Evolutionary conservation across 1,284 basidiomycete species (phyloP), one percentile per base, ranked within the genome.

Genomic region (Chalciporus sp.): DNA sequence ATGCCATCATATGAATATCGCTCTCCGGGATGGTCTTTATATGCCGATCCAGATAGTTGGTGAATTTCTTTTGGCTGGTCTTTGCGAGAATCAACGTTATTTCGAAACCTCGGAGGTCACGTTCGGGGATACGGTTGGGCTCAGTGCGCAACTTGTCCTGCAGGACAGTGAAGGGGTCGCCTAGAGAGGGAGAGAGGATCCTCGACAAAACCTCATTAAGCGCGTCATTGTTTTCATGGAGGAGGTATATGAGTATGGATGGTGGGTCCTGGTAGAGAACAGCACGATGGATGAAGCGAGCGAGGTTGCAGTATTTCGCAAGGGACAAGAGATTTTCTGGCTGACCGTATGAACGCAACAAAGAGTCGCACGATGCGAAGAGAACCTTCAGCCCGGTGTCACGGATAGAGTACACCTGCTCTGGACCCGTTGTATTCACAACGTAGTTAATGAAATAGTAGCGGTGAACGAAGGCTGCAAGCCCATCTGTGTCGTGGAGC

Each of bases 401-500:
- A 8, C 26, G 37, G 41, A 45, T 9, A 14, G 52, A 54, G 33
- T 45, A 44, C 17, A 41, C 42, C 51, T 54, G 51, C 7, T 35
- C 44, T 14, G 52, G 52, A 17, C 31, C 44, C 2, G 44, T 55
- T 17, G 52, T 39, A 42, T 23, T 42, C 10, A 55, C 16, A 16
- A 55, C 54, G 17, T 55, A 54, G 16, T 35, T 37, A 52, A 55
- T 39, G 17, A 55, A 55, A 11, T 54, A 39, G 8, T 26, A 52
- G 17, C 54, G n/a, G 19, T 28, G 28, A 12, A 31, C 12, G 42
- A 54, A 39, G 1, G 29, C 17, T 14, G 51, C 14, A 19, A 46
- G 29, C 29, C 47, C 31, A 14, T 54, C 42, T 20, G n/a, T 39
- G 20, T 53, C 47, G 31, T 26, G 19, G 6, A 47, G 44, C 31